Evolutionary conservation across 139 green algal genomes (phyloP).

Genomic region (Auxenochlorella protothecoides): DNA sequence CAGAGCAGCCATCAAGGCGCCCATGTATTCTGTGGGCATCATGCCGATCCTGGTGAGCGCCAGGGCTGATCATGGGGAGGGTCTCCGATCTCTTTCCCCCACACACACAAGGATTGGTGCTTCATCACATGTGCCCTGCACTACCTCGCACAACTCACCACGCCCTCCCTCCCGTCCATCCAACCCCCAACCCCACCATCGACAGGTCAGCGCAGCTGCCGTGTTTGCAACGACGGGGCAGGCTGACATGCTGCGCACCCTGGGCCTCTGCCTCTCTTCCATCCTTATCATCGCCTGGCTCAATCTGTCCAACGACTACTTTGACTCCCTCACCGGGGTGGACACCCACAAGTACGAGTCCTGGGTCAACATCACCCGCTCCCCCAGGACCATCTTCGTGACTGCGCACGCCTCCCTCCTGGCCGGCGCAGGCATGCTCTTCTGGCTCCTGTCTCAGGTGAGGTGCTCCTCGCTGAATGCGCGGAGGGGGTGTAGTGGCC

Average conservation of each 20-base stretch:
- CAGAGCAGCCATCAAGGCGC: slow-evolving; percentile 65
- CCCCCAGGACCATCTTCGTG: slow-evolving; percentile 16
- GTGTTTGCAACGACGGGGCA: slow-evolving; percentile 40
- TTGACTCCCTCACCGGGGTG: slow-evolving; percentile 82
- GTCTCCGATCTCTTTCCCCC: no score
- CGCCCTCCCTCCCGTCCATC: neutral
- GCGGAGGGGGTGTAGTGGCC: neutral
- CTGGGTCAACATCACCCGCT: slow-evolving; percentile 74
- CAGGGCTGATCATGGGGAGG: neutral
- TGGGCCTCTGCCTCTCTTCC: slow-evolving; percentile 40
- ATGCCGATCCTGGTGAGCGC: slow-evolving; percentile 66
- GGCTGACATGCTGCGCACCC: slow-evolving; percentile 19
- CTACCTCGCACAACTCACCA: neutral
- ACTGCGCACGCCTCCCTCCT: slow-evolving; percentile 40
- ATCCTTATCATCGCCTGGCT: slow-evolving; percentile 87
- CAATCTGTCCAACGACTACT: slow-evolving; percentile 96
- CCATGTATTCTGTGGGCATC: slow-evolving; percentile 89
- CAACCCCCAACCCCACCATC: neutral
- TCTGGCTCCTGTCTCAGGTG: slow-evolving; percentile 7
- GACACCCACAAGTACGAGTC: slow-evolving; percentile 84
- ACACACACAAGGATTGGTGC: no score
- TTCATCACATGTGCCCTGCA: no score
- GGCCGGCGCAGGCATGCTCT: slow-evolving; percentile 39
- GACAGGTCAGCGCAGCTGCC: slow-evolving; percentile 53
- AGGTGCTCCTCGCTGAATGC: slow-evolving; percentile 5